These are phyloP conservation scores for Sclerotinia subarctica DNA, from an alignment of 2,329 filamentous ascomycete species.

Conservation along the genomic window DNA sequence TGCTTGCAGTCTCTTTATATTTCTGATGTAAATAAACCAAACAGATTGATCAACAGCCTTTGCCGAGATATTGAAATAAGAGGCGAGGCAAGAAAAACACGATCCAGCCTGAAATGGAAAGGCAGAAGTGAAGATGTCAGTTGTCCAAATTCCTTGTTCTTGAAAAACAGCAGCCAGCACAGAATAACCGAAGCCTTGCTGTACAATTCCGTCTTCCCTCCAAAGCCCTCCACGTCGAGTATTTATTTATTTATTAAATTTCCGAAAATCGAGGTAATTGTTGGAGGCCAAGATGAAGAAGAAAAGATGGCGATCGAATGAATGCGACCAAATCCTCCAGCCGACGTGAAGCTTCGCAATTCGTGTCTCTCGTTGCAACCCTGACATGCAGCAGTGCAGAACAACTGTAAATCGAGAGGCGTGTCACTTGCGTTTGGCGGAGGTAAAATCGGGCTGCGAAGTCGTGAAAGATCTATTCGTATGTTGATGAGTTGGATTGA, in stretches of 20 bases:
- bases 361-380: background rate
- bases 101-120: conserved; percentile 20
- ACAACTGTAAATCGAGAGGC: background rate
- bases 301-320: background rate
- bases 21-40: conserved; percentile 25
- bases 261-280: background rate
- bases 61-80: conserved; percentile 18
- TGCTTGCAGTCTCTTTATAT: conserved; percentile 50
- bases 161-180: conserved; percentile 14
- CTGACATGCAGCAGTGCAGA: background rate
- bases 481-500: background rate
- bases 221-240: background rate
- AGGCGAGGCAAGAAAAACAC: conserved; percentile 11
- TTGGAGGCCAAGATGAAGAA: background rate
- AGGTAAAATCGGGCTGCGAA: background rate
- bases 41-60: conserved; percentile 17
- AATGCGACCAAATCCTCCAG: conserved; percentile 1
- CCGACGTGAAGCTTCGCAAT: conserved; percentile 11
- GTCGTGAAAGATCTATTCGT: background rate
- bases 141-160: conserved; percentile 19
- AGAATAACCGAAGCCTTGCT: conserved; percentile 13
- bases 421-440: background rate
- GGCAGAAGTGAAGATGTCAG: conserved; percentile 16
- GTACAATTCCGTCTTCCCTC: conserved; percentile 14
- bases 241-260: background rate